Base-by-base conservation (phyloP, 352 stramenopile genomes). In the Blastocystis sp. region DNA sequence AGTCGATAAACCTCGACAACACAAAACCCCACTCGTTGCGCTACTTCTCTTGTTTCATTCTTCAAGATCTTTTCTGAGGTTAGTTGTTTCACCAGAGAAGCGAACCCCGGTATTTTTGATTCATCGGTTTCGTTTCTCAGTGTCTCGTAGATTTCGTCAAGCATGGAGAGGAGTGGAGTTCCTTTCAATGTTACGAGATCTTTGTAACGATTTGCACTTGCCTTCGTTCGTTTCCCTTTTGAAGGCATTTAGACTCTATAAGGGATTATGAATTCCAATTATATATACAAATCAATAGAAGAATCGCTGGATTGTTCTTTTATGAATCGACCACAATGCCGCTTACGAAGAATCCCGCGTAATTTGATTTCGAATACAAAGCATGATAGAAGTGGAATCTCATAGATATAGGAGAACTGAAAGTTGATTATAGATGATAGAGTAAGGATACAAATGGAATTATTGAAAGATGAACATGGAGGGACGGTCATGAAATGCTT, bases 1-100 rank as follows among this genome's bases (percentile, higher is more conserved):
- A 75, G 21, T n/a, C 63, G 63, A 29, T 32, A 75, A n/a, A 75
- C 19, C 29, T 75, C 63, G 7, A 75, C 63, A 5, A 75, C 21
- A 46, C 63, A 75, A 29, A 49, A 75, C 4, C 63, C 29, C 16
- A 75, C 32, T 19, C 27, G 12, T 29, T 54, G 63, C 63, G 63
- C 19, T 5, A 54, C 29, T n/a, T 75, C 39, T 14, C 39, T 19
- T 3, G 5, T 75, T 49, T 54, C 32, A 16, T 6, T 54, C 21
- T 52, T 49, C 11, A 75, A 19, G 6, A 75, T 19, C 32, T 19
- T n/a, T 37, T 75, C 63, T 6, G 32, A 54, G 2, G 63, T 29
- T n/a, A 75, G 29, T 32, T 75, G 29, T 21, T 19, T 29, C n/a
- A 49, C 2, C 4, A 54, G 32, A 21, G 63, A 51, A 1, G 29